These are phyloP conservation scores for Chalciporus piperatus DNA, from an alignment of 768 basidiomycete genomes.

Conservation along the genomic window DNA sequence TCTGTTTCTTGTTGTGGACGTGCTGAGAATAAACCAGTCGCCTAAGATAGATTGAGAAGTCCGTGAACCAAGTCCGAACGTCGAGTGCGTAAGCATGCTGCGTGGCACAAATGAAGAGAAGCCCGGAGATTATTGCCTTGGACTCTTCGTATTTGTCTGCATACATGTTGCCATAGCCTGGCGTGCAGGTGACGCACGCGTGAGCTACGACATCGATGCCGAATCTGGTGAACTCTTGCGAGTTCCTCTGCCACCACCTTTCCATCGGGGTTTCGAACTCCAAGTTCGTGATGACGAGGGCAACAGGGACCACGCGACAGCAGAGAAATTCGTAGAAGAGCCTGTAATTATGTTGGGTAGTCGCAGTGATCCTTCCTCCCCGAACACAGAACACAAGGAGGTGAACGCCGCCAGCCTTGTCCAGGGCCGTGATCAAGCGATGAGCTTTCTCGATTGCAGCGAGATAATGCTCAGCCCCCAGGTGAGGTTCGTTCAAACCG, in stretches of 20 bases:
- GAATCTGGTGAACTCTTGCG: conserved; percentile 20
- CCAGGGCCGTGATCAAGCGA: conserved; percentile 30
- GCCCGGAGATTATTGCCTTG: conserved; percentile 23
- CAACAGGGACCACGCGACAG: conserved; percentile 34
- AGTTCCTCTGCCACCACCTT: conserved; percentile 33
- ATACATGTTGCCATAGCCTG: conserved; percentile 30
- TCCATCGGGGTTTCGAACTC: conserved; percentile 35
- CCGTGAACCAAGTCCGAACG: conserved; percentile 24
- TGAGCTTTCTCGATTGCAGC: conserved; percentile 30
- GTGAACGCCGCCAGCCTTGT: conserved; percentile 30
- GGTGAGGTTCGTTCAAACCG: conserved; percentile 30
- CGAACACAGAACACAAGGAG: conserved; percentile 40
- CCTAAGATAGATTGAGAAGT: conserved; percentile 23
- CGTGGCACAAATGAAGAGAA: conserved; percentile 22
- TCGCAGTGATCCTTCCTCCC: conserved; percentile 35
- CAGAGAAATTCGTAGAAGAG: conserved; percentile 41
- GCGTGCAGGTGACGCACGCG: conserved; percentile 32
- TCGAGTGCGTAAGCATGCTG: conserved; percentile 19
- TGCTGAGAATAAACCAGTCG: conserved; percentile 22
- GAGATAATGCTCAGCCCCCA: conserved; percentile 21
- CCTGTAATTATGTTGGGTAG: conserved; percentile 35
- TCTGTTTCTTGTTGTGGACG: conserved; percentile 21
- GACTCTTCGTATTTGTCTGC: conserved; percentile 37
- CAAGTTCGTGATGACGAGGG: conserved; percentile 40
- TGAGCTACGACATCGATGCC: conserved; percentile 24